A percentile compares a stretch with the other conserved stretches of the same genome.
Evolutionary conservation across 306 rosid genomes (phyloP).

Genomic region (Trichosanthes truncata): DNA sequence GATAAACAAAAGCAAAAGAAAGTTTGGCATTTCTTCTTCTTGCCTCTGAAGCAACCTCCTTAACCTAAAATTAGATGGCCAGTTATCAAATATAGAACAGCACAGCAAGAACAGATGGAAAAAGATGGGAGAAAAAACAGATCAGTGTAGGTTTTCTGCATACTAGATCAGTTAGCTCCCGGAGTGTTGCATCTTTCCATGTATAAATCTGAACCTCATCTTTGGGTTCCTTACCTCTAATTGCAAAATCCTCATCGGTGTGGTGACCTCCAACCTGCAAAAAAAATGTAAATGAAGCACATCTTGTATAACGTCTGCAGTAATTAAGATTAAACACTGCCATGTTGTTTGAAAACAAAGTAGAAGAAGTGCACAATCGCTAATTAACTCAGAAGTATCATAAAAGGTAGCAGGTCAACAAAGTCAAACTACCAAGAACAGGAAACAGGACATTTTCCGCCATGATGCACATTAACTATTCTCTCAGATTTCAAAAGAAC

Average conservation of each 20-base stretch:
- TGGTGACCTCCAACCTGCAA: slow-evolving; percentile 75
- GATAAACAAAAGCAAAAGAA: slow-evolving; percentile 91
- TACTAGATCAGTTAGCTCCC: slow-evolving; percentile 92
- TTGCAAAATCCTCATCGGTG: slow-evolving; percentile 64
- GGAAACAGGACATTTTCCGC: not conserved
- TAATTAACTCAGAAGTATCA: not conserved
- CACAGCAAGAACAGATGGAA: not conserved
- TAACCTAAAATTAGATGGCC: slow-evolving; percentile 40
- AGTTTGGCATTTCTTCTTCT: slow-evolving; percentile 85
- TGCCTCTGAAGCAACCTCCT: slow-evolving; percentile 90
- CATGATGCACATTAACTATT: not conserved
- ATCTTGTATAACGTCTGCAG: not conserved
- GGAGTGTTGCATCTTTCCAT: slow-evolving; percentile 92
- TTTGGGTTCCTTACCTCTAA: slow-evolving; percentile 88
- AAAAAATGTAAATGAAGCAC: slow-evolving; percentile 1
- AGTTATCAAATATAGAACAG: slow-evolving; percentile 14
- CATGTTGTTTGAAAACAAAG: not conserved
- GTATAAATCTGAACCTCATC: slow-evolving; percentile 98
- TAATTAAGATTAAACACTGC: not conserved
- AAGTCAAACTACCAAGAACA: not conserved
- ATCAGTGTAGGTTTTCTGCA: not conserved
- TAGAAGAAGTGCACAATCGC: not conserved
- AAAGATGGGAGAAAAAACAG: not conserved
- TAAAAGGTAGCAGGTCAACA: not conserved
- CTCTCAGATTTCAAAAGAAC: not conserved